phyloP scores from a whole-genome alignment of 2,329 filamentous ascomycete species.

The Xylariales sp. region DNA sequence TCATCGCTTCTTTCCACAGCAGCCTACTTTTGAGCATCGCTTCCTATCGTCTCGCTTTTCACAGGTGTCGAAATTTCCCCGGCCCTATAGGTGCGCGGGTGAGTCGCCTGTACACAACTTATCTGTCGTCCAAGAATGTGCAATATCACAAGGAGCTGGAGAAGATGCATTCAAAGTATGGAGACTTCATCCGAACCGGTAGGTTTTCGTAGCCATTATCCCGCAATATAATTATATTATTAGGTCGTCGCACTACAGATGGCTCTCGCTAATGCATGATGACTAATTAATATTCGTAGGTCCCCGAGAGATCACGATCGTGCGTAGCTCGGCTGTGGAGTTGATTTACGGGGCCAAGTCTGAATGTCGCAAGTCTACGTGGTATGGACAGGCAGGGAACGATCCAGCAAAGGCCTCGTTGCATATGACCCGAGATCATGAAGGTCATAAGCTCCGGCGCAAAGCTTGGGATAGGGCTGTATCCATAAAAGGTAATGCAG shows the following conservation, averaged over 20 bases:
- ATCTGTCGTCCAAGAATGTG: conserved; percentile 47
- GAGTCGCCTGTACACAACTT: conserved; percentile 37
- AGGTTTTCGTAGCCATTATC: conserved; percentile 3
- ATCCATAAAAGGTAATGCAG: conserved; percentile 14
- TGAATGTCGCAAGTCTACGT: conserved; percentile 32
- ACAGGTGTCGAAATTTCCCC: conserved; percentile 34
- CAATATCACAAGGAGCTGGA: conserved; percentile 46
- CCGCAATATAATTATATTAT: not conserved
- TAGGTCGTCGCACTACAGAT: not conserved
- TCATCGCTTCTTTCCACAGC: conserved; percentile 9
- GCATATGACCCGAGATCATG: conserved; percentile 28
- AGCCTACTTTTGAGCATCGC: conserved; percentile 24
- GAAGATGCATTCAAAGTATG: conserved; percentile 49
- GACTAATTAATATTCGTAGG: conserved; percentile 12
- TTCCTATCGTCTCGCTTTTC: conserved; percentile 31
- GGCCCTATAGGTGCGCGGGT: conserved; percentile 35
- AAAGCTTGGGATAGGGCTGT: conserved; percentile 20
- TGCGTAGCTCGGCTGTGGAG: conserved; percentile 16
- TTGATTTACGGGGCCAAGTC: conserved; percentile 30
- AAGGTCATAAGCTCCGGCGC: conserved; percentile 15
- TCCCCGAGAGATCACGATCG: conserved; percentile 27
- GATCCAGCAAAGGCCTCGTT: conserved; percentile 27
- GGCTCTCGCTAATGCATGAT: not conserved
- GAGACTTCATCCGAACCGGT: conserved; percentile 26
- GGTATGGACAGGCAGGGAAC: conserved; percentile 28